Evolutionary conservation across 2,329 filamentous ascomycete species (phyloP), one percentile per base, ranked within the genome.

Genomic region (Thermothelomyces thermophilus): DNA sequence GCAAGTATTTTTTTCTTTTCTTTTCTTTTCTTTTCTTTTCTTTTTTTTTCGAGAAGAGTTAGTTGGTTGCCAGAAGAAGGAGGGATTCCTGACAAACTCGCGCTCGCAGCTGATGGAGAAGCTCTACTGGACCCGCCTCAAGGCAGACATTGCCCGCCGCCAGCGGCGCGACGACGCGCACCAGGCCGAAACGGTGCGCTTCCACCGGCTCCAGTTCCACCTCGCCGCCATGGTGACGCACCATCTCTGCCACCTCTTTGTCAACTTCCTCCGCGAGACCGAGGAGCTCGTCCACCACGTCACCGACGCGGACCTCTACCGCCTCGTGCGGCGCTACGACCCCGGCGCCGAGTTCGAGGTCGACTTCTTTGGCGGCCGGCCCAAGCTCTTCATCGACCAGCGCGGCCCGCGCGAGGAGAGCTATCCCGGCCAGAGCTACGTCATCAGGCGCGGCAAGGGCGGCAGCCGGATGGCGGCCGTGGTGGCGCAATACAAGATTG

Each of bases 171-270:
- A 48, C 8, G 55, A 50, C 40, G 52, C 50, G 26, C 28, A 44
- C 0, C 19, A 35, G 2, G 34, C 33, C 13, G 41, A 56, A 7
- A 51, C 50, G 1, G 36, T 28, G 10, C 47, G 53, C 33, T 58
- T 58, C 47, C 46, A 51, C 33, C 48, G 56, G 1, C 44, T 58
- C 13, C 55, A 56, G 30, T 55, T 58, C 46, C 56, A 58, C 26
- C 45, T 57, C 8, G 53, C 47, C 8, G 47, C 50, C 33, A 54
- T 51, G 51, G 53, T 58, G 1, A 55, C 56, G 0, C 56, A 57
- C 35, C 56, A 58, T 36, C 43, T 57, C 2, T 58, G 56, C 44
- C 56, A 58, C 30, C 44, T 58, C 3, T 57, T 58, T 13, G 50
- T 56, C 14, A 55, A 54, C 37, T 58, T 52, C 37, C 47, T 58